Evolutionary conservation across 2,329 filamentous ascomycete genomes (phyloP), one percentile per base, ranked within the genome.

Genomic region (Hypomyces perniciosus): DNA sequence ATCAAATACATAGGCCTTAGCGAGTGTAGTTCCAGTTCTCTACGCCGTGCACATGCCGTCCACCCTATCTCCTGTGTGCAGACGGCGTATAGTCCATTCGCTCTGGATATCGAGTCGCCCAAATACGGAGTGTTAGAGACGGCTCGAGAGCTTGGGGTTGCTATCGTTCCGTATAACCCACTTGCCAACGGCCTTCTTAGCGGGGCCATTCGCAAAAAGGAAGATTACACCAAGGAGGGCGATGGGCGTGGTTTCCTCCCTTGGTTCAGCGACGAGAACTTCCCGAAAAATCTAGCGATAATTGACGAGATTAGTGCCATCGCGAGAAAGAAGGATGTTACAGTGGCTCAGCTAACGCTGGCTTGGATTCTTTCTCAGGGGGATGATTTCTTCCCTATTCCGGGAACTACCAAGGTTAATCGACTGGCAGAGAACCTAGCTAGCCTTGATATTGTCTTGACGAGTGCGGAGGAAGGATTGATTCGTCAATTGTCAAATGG

Each of bases 301-400:
- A 74, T 82, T 3, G 73, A 78, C 31, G 63, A 64, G 28, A 60
- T 60, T 40, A 46, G 56, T 7, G 54, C 56, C 33, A 10, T 62
- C 38, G 59, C 61, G 2, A 8, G 29, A 4, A 40, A 66, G 54
- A 83, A 84, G 64, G 71, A 56, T 4, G 72, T 69, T 44, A 82
- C 81, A 0, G 55, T 77, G 0, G 71, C 70, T 2, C 76, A 86
- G 60, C 60, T 86, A 29, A 75, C 79, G 1, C 68, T 85, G 29
- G 81, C 81, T 0, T 86, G 81, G 81, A 57, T 85, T 52, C 59
- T 83, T 56, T 73, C 72, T 3, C 80, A 84, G 57, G 79, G 78
- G 0, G 69, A 74, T 6, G 76, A 83, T 56, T 70, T 84, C 47
- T 73, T 80, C 57, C 80, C 82, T 0, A 84, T 76, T 51, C 73